Percentiles rank a stretch among this genome's conserved stretches.
These are phyloP conservation scores for Cladophialophora exuberans DNA, from an alignment of 2,329 filamentous ascomycete species.

Conservation along the genomic window DNA sequence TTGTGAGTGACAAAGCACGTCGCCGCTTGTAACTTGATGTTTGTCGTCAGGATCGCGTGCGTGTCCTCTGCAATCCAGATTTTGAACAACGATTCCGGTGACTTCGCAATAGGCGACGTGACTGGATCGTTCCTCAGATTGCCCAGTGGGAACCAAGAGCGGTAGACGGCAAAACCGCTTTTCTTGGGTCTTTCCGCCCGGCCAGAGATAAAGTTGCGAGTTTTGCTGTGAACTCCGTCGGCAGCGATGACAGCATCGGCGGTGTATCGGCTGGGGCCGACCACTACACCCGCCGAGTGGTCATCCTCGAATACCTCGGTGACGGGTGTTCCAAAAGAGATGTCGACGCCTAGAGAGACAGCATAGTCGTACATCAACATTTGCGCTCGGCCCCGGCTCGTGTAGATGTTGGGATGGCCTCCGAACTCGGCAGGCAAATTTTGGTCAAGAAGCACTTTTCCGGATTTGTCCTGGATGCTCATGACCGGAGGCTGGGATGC, in stretches of 20 bases:
- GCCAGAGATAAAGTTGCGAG: slow-evolving; percentile 45
- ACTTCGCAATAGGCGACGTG: neutral
- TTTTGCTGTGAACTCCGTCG: slow-evolving; percentile 33
- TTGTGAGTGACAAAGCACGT: slow-evolving; percentile 60
- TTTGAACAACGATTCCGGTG: neutral
- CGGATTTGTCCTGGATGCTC: slow-evolving; percentile 37
- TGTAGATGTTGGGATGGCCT: slow-evolving; percentile 36
- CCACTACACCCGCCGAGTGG: slow-evolving; percentile 33
- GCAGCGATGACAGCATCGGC: slow-evolving; percentile 32
- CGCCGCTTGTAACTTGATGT: slow-evolving; percentile 53
- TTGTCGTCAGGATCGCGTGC: slow-evolving; percentile 44
- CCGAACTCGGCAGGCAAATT: slow-evolving; percentile 37
- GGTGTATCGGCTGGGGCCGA: slow-evolving; percentile 41
- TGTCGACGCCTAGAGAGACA: slow-evolving; percentile 33
- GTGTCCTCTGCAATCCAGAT: slow-evolving; percentile 57
- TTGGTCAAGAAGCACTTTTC: slow-evolving; percentile 35
- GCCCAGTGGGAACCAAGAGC: slow-evolving; percentile 1
- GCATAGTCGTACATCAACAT: slow-evolving; percentile 37
- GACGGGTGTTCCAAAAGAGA: slow-evolving; percentile 35
- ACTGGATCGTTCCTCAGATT: neutral
- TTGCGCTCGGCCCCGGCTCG: slow-evolving; percentile 38
- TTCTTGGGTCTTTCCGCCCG: slow-evolving; percentile 38
- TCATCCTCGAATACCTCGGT: slow-evolving; percentile 38
- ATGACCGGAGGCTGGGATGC: slow-evolving; percentile 21
- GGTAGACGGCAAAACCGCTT: slow-evolving; percentile 34